These are phyloP conservation scores for Tremella mesenterica DNA, from an alignment of 768 basidiomycete species.

Conservation along the genomic window DNA sequence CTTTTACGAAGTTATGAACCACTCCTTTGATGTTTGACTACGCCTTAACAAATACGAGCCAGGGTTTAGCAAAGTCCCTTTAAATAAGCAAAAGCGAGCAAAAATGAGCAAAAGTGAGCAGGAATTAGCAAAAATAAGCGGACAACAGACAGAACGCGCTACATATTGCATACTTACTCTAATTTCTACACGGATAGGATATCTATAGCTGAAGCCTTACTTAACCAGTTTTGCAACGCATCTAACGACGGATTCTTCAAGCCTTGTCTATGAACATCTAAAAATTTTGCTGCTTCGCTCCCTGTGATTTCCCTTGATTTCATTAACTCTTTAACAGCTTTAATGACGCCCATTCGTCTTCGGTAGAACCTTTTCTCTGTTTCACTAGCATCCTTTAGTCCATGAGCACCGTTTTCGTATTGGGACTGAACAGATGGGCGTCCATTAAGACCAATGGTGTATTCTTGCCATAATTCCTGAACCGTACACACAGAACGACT, in stretches of 20 bases:
- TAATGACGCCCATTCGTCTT: not conserved
- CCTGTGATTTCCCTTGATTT: not conserved
- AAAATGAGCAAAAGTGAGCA: not conserved
- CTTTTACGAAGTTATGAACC: too few species aligned
- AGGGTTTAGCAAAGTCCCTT: too few species aligned
- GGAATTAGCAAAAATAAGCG: not conserved
- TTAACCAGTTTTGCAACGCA: not conserved
- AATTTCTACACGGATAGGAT: not conserved
- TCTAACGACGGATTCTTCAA: not conserved
- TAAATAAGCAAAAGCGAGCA: too few species aligned
- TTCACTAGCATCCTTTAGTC: not conserved
- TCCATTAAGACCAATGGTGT: not conserved
- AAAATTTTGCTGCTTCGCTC: not conserved
- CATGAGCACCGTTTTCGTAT: not conserved
- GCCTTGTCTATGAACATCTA: not conserved
- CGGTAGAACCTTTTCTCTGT: not conserved
- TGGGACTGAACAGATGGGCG: not conserved
- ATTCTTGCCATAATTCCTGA: not conserved
- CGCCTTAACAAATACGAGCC: not conserved
- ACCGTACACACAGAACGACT: not conserved
- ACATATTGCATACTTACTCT: too few species aligned
- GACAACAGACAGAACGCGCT: too few species aligned
- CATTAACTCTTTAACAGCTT: not conserved
- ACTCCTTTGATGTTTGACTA: too few species aligned
- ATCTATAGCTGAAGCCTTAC: not conserved